Base-by-base conservation (phyloP, 441 rosid genomes). In the Populus hybrid region DNA sequence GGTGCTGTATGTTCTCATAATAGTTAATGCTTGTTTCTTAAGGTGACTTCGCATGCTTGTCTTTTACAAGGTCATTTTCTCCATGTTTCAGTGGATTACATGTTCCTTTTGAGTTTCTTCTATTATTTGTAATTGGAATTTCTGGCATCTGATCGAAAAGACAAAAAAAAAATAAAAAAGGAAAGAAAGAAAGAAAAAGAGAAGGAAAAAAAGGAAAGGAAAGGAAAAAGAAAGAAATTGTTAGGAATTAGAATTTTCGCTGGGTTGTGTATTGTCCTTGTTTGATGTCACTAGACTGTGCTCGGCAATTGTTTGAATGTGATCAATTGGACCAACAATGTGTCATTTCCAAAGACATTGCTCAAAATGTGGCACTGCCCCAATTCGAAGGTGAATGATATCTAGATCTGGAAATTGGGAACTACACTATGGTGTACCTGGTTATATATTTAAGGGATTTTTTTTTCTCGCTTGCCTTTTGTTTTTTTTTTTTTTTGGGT, bases 1-100 rank as follows among this genome's bases (percentile, higher is more conserved):
- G 95, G 99, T 95, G 83, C 21, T 76, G 77, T 34, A 69, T 73
- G 63, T 72, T 42, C 35, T 70, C n/a, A 8, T 34, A 38, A 5
- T 50, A 21, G 38, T 40, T 68, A 68, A 63, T 38, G 8, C 26
- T 70, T 32, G 72, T 78, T 34, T 10, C 23, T 10, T 67, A 10
- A 36, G 8, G 30, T 57, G 70, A 67, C n/a, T 57, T 61, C 35
- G 35, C 21, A 2, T 38, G 16, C 30, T 67, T 10, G 8, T 16
- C 32, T 14, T n/a, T 30, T 42, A 67, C 40, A 42, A 34, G 18
- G 59, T 50, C 11, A 0, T 40, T 76, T 61, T 8, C 36, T 35
- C 59, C 36, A 14, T 24, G 23, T 24, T 54, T 69, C 36, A 69
- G 9, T 57, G 67, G 69, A 3, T 28, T 72, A 30, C 32, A 32